Percentiles rank a stretch among this genome's conserved stretches.
Evolutionary conservation across 78 protist species (phyloP).

Genomic region (Neovahlkampfia damariscottae): DNA sequence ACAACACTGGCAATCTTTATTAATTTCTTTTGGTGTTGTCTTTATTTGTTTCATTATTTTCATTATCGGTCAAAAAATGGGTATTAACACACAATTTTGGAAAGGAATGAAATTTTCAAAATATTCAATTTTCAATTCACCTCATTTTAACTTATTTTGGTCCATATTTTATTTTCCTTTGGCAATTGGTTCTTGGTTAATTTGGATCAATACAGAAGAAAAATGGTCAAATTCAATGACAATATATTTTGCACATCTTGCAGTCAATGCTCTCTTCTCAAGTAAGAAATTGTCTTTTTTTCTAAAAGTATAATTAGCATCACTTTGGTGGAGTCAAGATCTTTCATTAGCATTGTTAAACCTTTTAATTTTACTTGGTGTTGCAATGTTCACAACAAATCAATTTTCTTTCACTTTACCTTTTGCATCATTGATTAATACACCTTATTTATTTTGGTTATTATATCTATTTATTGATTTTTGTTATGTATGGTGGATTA

Average conservation of each 20-base stretch:
- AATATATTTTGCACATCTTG: not conserved
- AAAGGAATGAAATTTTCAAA: not conserved
- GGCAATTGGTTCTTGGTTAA: not conserved
- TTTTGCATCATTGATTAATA: not conserved
- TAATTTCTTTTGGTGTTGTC: not conserved
- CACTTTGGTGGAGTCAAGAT: not conserved
- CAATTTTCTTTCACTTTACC: not conserved
- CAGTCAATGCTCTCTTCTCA: not conserved
- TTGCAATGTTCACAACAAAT: not conserved
- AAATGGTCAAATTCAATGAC: not conserved
- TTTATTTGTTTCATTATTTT: not conserved
- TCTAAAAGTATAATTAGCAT: too few species aligned
- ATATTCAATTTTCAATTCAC: not conserved
- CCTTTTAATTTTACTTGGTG: not conserved
- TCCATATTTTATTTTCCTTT: not conserved
- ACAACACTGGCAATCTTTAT: not conserved
- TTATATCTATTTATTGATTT: not conserved
- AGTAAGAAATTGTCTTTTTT: too few species aligned
- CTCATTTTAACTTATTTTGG: not conserved
- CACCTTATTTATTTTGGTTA: not conserved
- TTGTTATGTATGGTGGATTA: not conserved
- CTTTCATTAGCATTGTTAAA: not conserved
- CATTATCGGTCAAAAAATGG: not conserved
- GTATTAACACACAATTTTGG: not conserved
- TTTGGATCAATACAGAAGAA: not conserved